Evolutionary conservation across 2,329 filamentous ascomycete species (phyloP), one percentile per base, ranked within the genome.

Genomic region (Lachnellula hyalina): DNA sequence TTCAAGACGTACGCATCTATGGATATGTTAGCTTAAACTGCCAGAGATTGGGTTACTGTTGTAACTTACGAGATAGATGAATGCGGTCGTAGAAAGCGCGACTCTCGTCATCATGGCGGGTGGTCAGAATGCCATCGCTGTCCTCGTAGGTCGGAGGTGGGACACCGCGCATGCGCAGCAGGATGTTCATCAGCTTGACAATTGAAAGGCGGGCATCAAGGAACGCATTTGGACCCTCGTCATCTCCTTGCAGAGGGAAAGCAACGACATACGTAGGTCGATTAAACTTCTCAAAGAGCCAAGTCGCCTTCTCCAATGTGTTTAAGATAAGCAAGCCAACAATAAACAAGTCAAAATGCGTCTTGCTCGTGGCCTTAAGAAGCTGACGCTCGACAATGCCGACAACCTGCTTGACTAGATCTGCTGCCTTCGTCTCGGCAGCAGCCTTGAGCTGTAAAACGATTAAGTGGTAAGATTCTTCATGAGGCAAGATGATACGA

Each of bases 241-340:
- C 80, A 36, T 83, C 80, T 3, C 86, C 73, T 4, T 84, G 84
- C 83, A 83, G 86, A 12, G 38, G 17, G 2, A 79, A 76, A 25
- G 62, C 57, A 41, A 66, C 61, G 35, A 64, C 14, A 40, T 85
- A 75, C 49, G 80, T 78, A 53, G 82, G 77, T 65, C 85, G 80
- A 62, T 85, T 82, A 82, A 83, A 87, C 2, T 81, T 82, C 59
- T 85, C 84, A 71, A 86, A 86, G 0, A 81, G 79, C 84, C 83
- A 87, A 0, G 83, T 86, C 0, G 82, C 83, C 70, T 86, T 86
- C 65, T 87, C 84, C 14, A 86, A 75, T 60, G 82, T 85, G 64
- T 84, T 85, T 47, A 86, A 76, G 58, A 86, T 79, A 52, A 86
- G 79, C 53, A 86, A 68, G 3, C 81, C 77, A 2, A 82, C 78